These are phyloP conservation scores for Saccharomycopsis selenospora DNA, from an alignment of 805 yeast genomes.

Conservation along the genomic window DNA sequence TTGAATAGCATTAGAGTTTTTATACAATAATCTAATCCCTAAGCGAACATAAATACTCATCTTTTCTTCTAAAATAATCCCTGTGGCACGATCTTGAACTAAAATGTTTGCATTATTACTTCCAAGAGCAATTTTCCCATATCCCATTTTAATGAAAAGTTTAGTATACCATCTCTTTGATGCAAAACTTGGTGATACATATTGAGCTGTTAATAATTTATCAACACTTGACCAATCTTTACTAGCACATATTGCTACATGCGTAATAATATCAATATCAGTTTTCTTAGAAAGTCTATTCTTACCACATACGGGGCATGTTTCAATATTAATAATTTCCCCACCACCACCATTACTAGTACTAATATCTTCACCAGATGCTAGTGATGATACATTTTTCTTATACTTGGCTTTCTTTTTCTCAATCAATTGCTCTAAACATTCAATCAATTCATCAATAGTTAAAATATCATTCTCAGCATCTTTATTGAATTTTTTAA, in stretches of 20 bases:
- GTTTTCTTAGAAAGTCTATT: conserved; percentile 46
- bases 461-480: conserved; percentile 38
- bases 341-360: neutral
- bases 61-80: conserved; percentile 85
- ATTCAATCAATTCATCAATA: conserved; percentile 46
- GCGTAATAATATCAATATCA: conserved; percentile 71
- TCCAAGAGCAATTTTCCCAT: conserved; percentile 82
- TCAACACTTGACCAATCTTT: conserved; percentile 68
- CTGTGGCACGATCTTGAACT: conserved; percentile 87
- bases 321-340: conserved; percentile 47
- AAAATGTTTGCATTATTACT: conserved; percentile 88
- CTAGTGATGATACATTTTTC: conserved; percentile 5
- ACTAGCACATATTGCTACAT: conserved; percentile 78
- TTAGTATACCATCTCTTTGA: conserved; percentile 85
- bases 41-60: conserved; percentile 83
- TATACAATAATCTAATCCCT: conserved; percentile 79
- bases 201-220: conserved; percentile 55
- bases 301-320: conserved; percentile 76
- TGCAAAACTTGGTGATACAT: conserved; percentile 75
- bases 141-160: conserved; percentile 72
- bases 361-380: neutral
- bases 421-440: conserved; percentile 33
- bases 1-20: conserved; percentile 59
- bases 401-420: conserved; percentile 2
- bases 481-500: conserved; percentile 25